Conservation (phyloP, 73 alveolate genomes). For the Vitrella brassicaformis region DNA sequence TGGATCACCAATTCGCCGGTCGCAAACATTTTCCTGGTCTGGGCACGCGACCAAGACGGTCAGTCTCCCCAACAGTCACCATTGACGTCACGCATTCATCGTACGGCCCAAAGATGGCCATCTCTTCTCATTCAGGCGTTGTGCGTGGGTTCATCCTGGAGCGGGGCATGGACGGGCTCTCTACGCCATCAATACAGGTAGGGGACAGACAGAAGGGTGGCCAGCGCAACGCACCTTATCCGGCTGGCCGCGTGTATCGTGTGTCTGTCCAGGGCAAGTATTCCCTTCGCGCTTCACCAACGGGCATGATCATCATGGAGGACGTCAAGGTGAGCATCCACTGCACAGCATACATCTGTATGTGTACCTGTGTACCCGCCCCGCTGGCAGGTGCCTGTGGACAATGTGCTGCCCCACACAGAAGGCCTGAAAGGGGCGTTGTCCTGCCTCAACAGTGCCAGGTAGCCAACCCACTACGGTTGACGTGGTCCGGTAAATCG, state of each 20-base stretch:
- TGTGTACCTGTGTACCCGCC: too few species aligned
- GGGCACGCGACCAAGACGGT: slow-evolving; percentile 61
- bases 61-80: too few species aligned
- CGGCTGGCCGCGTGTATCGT: not conserved
- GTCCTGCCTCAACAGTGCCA: slow-evolving; percentile 79
- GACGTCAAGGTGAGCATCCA: slow-evolving; percentile 81
- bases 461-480: too few species aligned
- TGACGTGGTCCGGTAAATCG: too few species aligned
- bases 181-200: slow-evolving; percentile 82
- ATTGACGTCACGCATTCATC: too few species aligned
- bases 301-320: slow-evolving; percentile 87
- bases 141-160: slow-evolving; percentile 74
- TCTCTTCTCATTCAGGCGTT: too few species aligned
- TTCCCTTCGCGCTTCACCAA: slow-evolving; percentile 73
- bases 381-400: too few species aligned
- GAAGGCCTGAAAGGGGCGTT: slow-evolving; percentile 82
- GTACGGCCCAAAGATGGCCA: too few species aligned
- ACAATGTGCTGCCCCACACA: slow-evolving; percentile 49
- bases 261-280: slow-evolving; percentile 63
- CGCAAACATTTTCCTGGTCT: slow-evolving; percentile 78
- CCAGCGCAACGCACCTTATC: not conserved
- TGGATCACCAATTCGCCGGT: slow-evolving; percentile 90
- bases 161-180: slow-evolving; percentile 70
- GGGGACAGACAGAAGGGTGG: too few species aligned
- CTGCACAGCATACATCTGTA: too few species aligned